These are phyloP conservation scores for Stylonectria norvegica DNA, from an alignment of 2,329 filamentous ascomycete genomes.

Conservation along the genomic window DNA sequence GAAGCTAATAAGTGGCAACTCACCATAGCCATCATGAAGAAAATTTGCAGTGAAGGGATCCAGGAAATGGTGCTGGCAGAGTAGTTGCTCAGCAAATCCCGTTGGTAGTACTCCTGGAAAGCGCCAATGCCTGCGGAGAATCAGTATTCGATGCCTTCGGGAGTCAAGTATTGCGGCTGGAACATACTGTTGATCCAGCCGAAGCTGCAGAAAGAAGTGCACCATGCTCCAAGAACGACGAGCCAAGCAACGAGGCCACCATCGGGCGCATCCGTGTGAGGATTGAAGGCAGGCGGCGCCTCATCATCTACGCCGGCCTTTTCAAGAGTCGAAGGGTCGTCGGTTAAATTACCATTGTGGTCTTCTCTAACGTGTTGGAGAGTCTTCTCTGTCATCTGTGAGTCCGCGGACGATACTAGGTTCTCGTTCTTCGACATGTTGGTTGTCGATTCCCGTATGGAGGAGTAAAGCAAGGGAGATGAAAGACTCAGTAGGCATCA, in stretches of 20 bases:
- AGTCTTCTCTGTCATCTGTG: slow-evolving; percentile 11
- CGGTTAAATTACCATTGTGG: slow-evolving; percentile 1
- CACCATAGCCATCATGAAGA: slow-evolving; percentile 50
- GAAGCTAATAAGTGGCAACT: slow-evolving; percentile 7
- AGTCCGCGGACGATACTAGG: slow-evolving; percentile 12
- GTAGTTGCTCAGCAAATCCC: slow-evolving; percentile 43
- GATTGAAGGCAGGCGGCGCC: background rate
- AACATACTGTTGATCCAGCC: slow-evolving; percentile 45
- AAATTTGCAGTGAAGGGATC: slow-evolving; percentile 56
- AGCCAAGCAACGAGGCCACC: slow-evolving; percentile 37
- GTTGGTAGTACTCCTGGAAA: slow-evolving; percentile 58
- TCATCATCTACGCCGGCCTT: slow-evolving; percentile 6
- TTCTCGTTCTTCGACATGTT: slow-evolving; percentile 6
- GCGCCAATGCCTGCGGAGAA: slow-evolving; percentile 45
- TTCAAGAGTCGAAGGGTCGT: slow-evolving; percentile 1
- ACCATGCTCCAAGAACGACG: slow-evolving; percentile 39
- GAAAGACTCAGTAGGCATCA: no score
- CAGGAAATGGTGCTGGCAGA: slow-evolving; percentile 57
- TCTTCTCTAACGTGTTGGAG: slow-evolving; percentile 7
- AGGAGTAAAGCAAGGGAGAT: no score
- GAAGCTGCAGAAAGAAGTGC: slow-evolving; percentile 39
- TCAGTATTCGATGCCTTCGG: no score
- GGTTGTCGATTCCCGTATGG: no score
- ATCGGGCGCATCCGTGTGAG: slow-evolving; percentile 9
- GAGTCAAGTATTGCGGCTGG: background rate